A percentile compares a stretch with the other conserved stretches of the same genome.
phyloP scores from a whole-genome alignment of 2,329 filamentous ascomycete species.

The Alternaria dauci region DNA sequence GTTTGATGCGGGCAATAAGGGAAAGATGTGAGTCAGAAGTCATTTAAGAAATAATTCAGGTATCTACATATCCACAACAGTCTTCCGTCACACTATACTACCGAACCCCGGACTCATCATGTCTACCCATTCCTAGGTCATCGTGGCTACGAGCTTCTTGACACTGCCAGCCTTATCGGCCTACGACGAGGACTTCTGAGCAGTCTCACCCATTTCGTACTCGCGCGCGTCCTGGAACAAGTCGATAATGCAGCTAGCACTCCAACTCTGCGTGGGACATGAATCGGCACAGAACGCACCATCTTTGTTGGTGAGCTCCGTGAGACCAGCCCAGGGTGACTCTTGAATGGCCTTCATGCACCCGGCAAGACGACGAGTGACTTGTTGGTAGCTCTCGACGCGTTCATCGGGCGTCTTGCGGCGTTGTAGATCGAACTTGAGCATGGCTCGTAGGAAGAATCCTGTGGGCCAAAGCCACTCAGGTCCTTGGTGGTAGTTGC shows the following conservation, averaged over 20 bases:
- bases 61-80: neutral
- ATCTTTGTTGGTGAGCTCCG: constrained; percentile 91
- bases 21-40: neutral
- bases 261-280: constrained; percentile 97
- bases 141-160: neutral
- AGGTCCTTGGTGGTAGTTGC: constrained; percentile 97
- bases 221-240: constrained; percentile 85
- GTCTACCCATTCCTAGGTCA: neutral
- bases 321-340: constrained; percentile 87
- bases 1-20: neutral
- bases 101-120: neutral
- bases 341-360: constrained; percentile 86
- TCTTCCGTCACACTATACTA: neutral
- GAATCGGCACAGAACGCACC: constrained; percentile 87
- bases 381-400: constrained; percentile 92
- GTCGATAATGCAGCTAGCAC: constrained; percentile 91
- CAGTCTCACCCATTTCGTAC: constrained; percentile 32
- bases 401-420: constrained; percentile 72
- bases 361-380: constrained; percentile 80
- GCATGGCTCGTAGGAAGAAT: constrained; percentile 89
- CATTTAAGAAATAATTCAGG: neutral
- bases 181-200: neutral
- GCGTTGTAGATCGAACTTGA: constrained; percentile 86
- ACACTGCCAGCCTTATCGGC: constrained; percentile 1
- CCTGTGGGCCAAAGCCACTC: constrained; percentile 99